Conservation (phyloP, 2,329 filamentous ascomycete genomes). For the Nemania diffusa region DNA sequence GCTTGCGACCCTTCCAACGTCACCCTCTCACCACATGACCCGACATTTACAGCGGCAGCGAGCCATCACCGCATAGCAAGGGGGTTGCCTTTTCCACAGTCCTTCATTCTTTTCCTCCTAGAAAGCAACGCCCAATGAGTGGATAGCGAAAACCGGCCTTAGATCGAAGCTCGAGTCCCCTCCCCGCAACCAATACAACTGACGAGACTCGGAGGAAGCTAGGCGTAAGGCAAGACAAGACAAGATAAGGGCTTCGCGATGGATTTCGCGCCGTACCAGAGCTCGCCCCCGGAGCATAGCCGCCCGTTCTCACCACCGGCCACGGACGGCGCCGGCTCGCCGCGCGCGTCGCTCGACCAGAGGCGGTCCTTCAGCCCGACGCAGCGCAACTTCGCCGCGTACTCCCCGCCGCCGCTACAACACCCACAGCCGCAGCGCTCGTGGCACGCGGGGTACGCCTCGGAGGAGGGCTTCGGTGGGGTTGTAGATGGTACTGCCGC, state of each 20-base stretch:
- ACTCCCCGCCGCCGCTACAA: constrained; percentile 59
- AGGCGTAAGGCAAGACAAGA: not conserved
- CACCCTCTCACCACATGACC: not conserved
- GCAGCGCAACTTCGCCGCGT: constrained; percentile 56
- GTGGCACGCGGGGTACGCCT: constrained; percentile 56
- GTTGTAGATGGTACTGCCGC: constrained; percentile 28
- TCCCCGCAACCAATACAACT: not conserved
- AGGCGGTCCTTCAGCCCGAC: constrained; percentile 58
- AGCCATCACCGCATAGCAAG: too few relatives aligned
- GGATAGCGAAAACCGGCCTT: not conserved
- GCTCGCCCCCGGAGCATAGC: constrained; percentile 84
- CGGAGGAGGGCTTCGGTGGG: constrained; percentile 42
- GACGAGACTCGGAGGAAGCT: not conserved
- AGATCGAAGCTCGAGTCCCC: not conserved
- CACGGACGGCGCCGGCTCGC: constrained; percentile 56
- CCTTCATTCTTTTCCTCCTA: not conserved
- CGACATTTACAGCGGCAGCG: not conserved
- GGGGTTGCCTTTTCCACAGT: too few relatives aligned
- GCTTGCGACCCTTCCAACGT: not conserved
- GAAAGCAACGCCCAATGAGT: not conserved
- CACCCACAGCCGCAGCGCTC: constrained; percentile 68
- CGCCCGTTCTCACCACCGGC: constrained; percentile 80
- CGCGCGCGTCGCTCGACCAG: constrained; percentile 68
- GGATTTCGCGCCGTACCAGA: constrained; percentile 98
- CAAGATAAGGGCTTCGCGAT: constrained; percentile 58